phyloP scores from a whole-genome alignment of 2,329 filamentous ascomycete genomes.

The Alternaria conjuncta region DNA sequence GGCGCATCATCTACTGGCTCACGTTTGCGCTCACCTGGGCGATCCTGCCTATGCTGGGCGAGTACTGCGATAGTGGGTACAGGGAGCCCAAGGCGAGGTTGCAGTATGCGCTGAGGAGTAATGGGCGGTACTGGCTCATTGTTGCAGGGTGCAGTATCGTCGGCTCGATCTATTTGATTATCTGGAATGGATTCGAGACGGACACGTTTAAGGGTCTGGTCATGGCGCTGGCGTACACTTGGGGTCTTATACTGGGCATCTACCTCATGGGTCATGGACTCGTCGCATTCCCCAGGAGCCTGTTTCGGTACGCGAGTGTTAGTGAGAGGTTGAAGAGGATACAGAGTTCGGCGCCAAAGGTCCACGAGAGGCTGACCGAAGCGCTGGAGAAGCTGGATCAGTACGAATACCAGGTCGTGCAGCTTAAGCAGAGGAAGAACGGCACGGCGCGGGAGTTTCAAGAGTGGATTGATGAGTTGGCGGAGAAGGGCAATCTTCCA shows the following conservation, averaged over 20 bases:
- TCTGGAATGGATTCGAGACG: conserved; percentile 75
- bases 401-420: conserved; percentile 78
- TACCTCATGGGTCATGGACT: conserved; percentile 98
- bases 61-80: conserved; percentile 94
- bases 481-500: conserved; percentile 74
- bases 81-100: conserved; percentile 82
- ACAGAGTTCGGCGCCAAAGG: conserved; percentile 77
- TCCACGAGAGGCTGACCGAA: conserved; percentile 88
- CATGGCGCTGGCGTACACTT: conserved; percentile 95
- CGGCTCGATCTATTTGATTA: conserved; percentile 82
- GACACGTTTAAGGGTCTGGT: conserved; percentile 79
- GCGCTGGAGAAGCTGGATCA: conserved; percentile 79
- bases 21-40: conserved; percentile 96
- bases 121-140: conserved; percentile 87
- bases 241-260: conserved; percentile 88
- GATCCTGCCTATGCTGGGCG: conserved; percentile 88
- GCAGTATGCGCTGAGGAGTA: conserved; percentile 82
- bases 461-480: conserved; percentile 96
- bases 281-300: conserved; percentile 82
- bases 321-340: conserved; percentile 75
- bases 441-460: conserved; percentile 77
- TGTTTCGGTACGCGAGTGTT: conserved; percentile 81
- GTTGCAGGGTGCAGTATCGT: conserved; percentile 72
- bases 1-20: conserved; percentile 96
- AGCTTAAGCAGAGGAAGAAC: conserved; percentile 80